Evolutionary conservation across 1,284 basidiomycete species (phyloP).

Genomic region (Cryptococcus sp.): DNA sequence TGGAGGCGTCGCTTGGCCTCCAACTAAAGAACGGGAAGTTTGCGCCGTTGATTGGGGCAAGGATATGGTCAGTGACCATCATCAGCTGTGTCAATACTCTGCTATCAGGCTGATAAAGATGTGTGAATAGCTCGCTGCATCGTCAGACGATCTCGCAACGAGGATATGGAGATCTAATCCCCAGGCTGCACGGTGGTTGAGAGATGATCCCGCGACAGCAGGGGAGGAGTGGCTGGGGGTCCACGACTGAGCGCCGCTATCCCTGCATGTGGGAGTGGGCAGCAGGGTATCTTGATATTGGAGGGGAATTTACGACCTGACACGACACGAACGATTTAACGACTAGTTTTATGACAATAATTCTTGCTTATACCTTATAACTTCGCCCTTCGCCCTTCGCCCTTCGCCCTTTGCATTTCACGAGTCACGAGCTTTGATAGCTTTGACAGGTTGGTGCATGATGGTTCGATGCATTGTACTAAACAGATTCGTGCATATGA

Average conservation of each 20-base stretch:
- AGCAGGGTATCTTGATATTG: too few relatives aligned
- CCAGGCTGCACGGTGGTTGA: slow-evolving; percentile 22
- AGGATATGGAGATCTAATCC: slow-evolving; percentile 46
- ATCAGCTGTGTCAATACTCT: background rate
- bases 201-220: slow-evolving; percentile 15
- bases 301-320: background rate
- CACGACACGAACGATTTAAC: background rate
- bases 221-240: slow-evolving; percentile 26
- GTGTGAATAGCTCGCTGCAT: slow-evolving; percentile 39
- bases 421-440: too few relatives aligned
- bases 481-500: too few relatives aligned
- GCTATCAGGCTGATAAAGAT: background rate
- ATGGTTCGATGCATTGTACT: too few relatives aligned
- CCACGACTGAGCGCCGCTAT: slow-evolving; percentile 6
- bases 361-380: too few relatives aligned
- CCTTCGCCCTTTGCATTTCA: too few relatives aligned
- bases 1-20: slow-evolving; percentile 20
- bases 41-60: slow-evolving; percentile 50
- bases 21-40: slow-evolving; percentile 37
- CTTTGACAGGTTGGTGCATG: too few relatives aligned
- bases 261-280: too few relatives aligned
- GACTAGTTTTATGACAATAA: background rate
- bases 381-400: too few relatives aligned
- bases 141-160: slow-evolving; percentile 45
- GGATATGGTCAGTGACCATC: slow-evolving; percentile 43